These are phyloP conservation scores for Phycomyces blakesleeanus DNA, from an alignment of 192 early-diverging fungal species.

Conservation along the genomic window DNA sequence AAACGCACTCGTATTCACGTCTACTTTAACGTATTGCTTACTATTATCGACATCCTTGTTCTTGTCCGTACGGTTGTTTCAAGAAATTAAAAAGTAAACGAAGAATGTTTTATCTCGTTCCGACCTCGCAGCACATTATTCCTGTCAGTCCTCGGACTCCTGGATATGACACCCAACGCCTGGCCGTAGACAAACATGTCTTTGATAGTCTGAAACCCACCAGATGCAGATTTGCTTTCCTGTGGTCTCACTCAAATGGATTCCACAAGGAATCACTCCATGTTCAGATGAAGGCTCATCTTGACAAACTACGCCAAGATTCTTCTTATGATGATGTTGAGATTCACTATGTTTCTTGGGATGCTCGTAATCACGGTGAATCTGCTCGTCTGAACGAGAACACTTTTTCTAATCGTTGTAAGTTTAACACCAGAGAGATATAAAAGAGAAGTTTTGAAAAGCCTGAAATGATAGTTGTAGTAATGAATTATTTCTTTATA, in stretches of 20 bases:
- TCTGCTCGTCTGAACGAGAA: slow-evolving; percentile 50
- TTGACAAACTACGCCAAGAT: slow-evolving; percentile 15
- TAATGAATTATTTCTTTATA: too few relatives aligned
- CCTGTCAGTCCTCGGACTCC: slow-evolving; percentile 1
- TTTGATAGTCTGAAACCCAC: slow-evolving; percentile 4
- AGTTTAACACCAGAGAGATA: too few relatives aligned
- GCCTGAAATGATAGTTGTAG: too few relatives aligned
- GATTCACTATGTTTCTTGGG: slow-evolving; percentile 46
- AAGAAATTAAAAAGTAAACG: too few relatives aligned
- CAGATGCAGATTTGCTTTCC: slow-evolving; percentile 23
- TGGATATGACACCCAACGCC: slow-evolving; percentile 10
- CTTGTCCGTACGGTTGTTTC: too few relatives aligned
- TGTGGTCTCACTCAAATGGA: slow-evolving; percentile 58
- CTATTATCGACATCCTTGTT: too few relatives aligned
- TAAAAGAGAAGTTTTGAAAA: too few relatives aligned
- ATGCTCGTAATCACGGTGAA: slow-evolving; percentile 56
- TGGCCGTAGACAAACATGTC: slow-evolving; percentile 21
- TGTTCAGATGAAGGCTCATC: slow-evolving; percentile 40
- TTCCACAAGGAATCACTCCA: slow-evolving; percentile 58
- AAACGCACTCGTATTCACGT: too few relatives aligned
- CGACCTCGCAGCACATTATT: slow-evolving; percentile 13
- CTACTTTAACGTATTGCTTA: too few relatives aligned
- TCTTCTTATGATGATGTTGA: slow-evolving; percentile 9
- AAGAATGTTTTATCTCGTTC: slow-evolving; percentile 20
- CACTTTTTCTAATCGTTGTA: slow-evolving; percentile 34